Evolutionary conservation across 2,329 filamentous ascomycete species (phyloP).

Genomic region (Cladophialophora bantiana): DNA sequence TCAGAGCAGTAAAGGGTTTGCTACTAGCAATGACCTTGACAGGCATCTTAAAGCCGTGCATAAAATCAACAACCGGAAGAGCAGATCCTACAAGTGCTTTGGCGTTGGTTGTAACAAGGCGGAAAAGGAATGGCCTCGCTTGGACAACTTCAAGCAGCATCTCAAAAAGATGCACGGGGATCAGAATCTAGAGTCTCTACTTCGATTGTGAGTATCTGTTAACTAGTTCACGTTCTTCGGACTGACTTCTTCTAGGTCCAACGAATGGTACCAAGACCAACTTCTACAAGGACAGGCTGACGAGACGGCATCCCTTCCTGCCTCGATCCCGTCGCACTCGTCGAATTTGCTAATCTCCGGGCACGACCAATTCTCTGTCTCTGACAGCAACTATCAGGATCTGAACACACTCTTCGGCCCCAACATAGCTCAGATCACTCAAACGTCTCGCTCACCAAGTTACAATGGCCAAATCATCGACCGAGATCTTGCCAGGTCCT

Average conservation of each 20-base stretch:
- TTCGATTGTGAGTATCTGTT: slow-evolving; percentile 54
- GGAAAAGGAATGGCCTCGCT: slow-evolving; percentile 76
- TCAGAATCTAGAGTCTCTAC: slow-evolving; percentile 53
- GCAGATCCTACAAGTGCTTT: slow-evolving; percentile 67
- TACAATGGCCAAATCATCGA: slow-evolving; percentile 5
- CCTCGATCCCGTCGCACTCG: not conserved
- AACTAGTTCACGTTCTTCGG: not conserved
- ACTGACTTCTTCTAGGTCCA: slow-evolving; percentile 42
- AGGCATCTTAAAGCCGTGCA: slow-evolving; percentile 80
- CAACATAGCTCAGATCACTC: not conserved
- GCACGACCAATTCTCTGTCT: not conserved
- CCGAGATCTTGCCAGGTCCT: not conserved
- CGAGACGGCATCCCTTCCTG: slow-evolving; percentile 12
- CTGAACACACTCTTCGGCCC: not conserved
- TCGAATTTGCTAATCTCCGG: slow-evolving; percentile 9
- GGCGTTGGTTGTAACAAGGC: slow-evolving; percentile 63
- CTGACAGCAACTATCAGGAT: slow-evolving; percentile 13
- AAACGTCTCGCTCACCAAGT: slow-evolving; percentile 16
- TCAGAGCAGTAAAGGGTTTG: slow-evolving; percentile 69
- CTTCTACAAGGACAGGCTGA: slow-evolving; percentile 4
- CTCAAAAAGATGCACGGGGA: slow-evolving; percentile 70
- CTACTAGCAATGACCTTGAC: slow-evolving; percentile 80
- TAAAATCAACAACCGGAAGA: slow-evolving; percentile 49
- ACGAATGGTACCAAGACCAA: slow-evolving; percentile 47
- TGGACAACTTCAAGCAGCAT: slow-evolving; percentile 88